Evolutionary conservation across 352 stramenopile species (phyloP).

Genomic region (Pythium aquatile): DNA sequence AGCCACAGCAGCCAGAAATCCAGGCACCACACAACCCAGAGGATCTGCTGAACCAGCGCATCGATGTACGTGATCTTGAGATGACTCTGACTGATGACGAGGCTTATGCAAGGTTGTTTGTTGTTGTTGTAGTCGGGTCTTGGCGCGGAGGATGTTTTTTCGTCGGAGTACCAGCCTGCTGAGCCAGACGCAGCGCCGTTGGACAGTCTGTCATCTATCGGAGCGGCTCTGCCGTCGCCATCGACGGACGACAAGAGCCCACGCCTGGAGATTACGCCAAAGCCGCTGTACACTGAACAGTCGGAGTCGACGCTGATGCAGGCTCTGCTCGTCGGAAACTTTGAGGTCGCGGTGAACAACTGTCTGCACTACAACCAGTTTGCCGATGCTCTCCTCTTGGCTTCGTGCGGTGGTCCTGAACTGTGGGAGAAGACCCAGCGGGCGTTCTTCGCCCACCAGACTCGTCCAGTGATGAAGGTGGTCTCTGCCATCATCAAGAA

Average conservation of each 20-base stretch:
- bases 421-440: slow-evolving; percentile 96
- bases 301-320: slow-evolving; percentile 94
- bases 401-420: slow-evolving; percentile 91
- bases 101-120: background rate
- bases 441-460: slow-evolving; percentile 91
- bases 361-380: slow-evolving; percentile 96
- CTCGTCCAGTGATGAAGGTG: slow-evolving; percentile 94
- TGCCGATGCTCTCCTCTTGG: slow-evolving; percentile 94
- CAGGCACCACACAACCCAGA: slow-evolving; percentile 19
- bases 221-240: slow-evolving; percentile 37
- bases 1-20: slow-evolving; percentile 26
- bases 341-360: slow-evolving; percentile 96
- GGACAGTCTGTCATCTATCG: slow-evolving; percentile 39
- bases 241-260: slow-evolving; percentile 69
- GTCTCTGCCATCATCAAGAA: slow-evolving; percentile 96
- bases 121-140: slow-evolving; percentile 39
- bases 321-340: slow-evolving; percentile 97
- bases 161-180: slow-evolving; percentile 50
- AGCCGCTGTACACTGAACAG: slow-evolving; percentile 82
- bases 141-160: slow-evolving; percentile 77
- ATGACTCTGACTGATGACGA: background rate
- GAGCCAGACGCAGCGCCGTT: slow-evolving; percentile 12
- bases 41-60: slow-evolving; percentile 56
- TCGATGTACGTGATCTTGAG: slow-evolving; percentile 52
- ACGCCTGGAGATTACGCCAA: slow-evolving; percentile 58